phyloP scores from a whole-genome alignment of 805 yeast species.

The Myxozyma mucilagina region DNA sequence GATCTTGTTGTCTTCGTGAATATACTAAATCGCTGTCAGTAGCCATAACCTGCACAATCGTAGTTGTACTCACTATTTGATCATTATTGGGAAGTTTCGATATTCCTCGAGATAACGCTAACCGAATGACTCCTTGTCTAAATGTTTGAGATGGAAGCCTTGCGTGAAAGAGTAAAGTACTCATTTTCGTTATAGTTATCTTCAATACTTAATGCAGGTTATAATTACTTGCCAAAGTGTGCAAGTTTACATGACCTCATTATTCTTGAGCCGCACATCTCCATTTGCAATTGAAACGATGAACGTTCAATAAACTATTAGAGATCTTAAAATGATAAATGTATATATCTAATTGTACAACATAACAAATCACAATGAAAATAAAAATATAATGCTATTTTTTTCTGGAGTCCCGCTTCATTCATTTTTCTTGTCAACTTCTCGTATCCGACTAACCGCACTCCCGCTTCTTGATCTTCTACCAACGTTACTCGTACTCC shows the following conservation, averaged over 20 bases:
- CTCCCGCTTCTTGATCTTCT: background rate
- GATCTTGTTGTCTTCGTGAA: background rate
- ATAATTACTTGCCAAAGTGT: too few species aligned
- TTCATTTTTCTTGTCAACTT: constrained; percentile 3
- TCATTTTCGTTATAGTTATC: background rate
- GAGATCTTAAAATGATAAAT: too few species aligned
- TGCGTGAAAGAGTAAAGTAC: background rate
- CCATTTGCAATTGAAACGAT: background rate
- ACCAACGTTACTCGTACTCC: constrained; percentile 1
- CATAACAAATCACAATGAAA: background rate
- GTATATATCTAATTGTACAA: too few species aligned
- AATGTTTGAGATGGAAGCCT: background rate
- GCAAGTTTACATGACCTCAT: background rate
- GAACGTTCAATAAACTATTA: background rate
- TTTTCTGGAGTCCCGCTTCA: background rate
- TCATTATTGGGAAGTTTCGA: constrained; percentile 3
- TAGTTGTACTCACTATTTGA: constrained; percentile 2
- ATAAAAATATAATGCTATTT: background rate
- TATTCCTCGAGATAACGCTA: background rate
- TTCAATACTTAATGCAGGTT: background rate
- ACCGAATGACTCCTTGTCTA: background rate
- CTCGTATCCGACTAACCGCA: background rate
- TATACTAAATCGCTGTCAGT: background rate
- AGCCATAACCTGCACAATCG: background rate
- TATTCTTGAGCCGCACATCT: background rate